Base-by-base conservation (phyloP, 345 rosid species). In the Syzygium oleosum region DNA sequence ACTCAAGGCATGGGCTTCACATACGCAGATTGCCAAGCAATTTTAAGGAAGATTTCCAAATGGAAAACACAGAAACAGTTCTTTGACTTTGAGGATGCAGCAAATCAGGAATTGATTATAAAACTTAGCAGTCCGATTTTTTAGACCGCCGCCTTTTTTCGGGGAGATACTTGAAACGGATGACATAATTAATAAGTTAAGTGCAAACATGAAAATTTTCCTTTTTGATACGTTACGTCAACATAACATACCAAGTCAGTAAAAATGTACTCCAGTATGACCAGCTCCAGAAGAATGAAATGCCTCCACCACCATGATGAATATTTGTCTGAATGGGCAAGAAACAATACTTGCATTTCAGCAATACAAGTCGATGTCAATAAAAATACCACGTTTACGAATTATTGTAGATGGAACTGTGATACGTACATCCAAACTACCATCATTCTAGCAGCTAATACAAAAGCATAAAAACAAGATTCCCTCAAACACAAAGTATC, bases 211-310 rank as follows among this genome's bases (percentile, higher is more conserved):
- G 13, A 49, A 86, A 51, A 2, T 31, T 43, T 65, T 25, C 63
- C 89, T 29, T 54, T 41, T 3, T 29, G 19, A 11, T 63, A 87
- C 80, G 77, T 84, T 31, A 85, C 21, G 59, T 22, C 0, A 12
- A 56, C 25, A 29, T 21, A 27, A 52, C 94, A 84, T 96, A 98
- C 99, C 99, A 98, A 88, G 99, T 97, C 80, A 96, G 99, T n/a
- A 97, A 92, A 91, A 97, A 97, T 38, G 98, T 95, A 90, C 98
- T 95, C 99, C 99, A 98, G 90, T 98, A 98, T 23, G 99, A 95
- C 98, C 97, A 98, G 93, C 97, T 94, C 99, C 99, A 98, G 87
- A 96, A 93, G 93, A 98, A 95, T 84, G 99, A 89, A 84, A 89
- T 89, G 87, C 88, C 90, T 55, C 88, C 73, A 49, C 88, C 22